These are phyloP conservation scores for Russula earlei DNA, from an alignment of 768 basidiomycete genomes.

Conservation along the genomic window DNA sequence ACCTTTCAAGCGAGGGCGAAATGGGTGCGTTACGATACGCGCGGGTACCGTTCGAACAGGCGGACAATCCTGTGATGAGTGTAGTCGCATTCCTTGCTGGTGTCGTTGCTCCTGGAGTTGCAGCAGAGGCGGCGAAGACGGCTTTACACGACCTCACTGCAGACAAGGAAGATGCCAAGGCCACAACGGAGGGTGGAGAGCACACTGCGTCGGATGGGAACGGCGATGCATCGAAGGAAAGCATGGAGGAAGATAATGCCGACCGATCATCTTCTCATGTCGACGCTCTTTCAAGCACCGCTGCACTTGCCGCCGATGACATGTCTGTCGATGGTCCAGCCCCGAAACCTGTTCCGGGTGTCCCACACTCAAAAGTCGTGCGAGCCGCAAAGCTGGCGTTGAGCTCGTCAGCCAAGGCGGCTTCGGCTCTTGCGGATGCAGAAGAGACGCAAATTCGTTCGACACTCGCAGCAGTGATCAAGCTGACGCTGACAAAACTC, in stretches of 20 bases:
- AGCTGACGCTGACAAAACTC: constrained; percentile 76
- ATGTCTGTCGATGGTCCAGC: constrained; percentile 41
- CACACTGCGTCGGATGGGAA: constrained; percentile 24
- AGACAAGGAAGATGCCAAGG: constrained; percentile 29
- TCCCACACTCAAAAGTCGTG: constrained; percentile 66
- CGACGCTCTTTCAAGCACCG: constrained; percentile 18
- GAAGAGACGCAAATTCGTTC: constrained; percentile 76
- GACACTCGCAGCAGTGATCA: constrained; percentile 76
- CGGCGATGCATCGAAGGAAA: constrained; percentile 31
- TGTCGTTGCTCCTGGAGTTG: constrained; percentile 82
- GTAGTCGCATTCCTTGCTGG: constrained; percentile 96
- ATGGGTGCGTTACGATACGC: constrained; percentile 70
- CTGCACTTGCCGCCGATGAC: constrained; percentile 25
- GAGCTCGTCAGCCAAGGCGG: constrained; percentile 80
- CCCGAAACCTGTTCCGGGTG: constrained; percentile 31
- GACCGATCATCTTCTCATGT: constrained; percentile 10
- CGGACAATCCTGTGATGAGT: constrained; percentile 97
- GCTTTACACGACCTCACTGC: constrained; percentile 76
- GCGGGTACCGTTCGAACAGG: constrained; percentile 82
- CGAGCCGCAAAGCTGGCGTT: constrained; percentile 84
- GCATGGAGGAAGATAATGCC: constrained; percentile 20
- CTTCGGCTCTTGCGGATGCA: constrained; percentile 65
- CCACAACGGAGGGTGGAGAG: constrained; percentile 26
- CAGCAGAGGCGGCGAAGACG: constrained; percentile 87
- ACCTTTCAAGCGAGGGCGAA: constrained; percentile 66